Evolutionary conservation across 768 basidiomycete genomes (phyloP).

Genomic region (Tricholoma furcatifolium): DNA sequence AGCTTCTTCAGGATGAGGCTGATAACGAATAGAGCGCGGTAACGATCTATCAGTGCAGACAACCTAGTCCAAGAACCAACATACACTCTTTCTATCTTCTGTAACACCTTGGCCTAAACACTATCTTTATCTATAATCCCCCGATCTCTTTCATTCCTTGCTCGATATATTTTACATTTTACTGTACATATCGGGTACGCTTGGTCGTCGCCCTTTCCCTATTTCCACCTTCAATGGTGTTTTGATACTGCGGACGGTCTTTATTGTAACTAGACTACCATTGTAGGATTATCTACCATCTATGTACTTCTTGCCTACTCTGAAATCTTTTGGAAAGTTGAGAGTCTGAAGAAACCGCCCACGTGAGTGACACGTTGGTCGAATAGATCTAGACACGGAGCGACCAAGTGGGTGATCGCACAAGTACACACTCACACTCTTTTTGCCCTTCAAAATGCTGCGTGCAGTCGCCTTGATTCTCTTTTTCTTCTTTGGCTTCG

Average conservation of each 20-base stretch:
- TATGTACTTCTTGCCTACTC: no score
- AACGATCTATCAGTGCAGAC: background rate
- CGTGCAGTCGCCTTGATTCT: slow-evolving; percentile 23
- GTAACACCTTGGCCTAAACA: background rate
- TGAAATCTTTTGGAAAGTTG: background rate
- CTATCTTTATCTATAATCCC: slow-evolving; percentile 2
- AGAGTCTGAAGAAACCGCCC: background rate
- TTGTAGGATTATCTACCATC: no score
- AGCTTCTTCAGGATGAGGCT: slow-evolving; percentile 35
- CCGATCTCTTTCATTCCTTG: slow-evolving; percentile 1
- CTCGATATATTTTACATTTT: background rate
- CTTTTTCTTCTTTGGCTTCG: slow-evolving; percentile 35
- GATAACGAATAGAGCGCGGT: slow-evolving; percentile 16
- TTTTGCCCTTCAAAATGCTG: slow-evolving; percentile 10
- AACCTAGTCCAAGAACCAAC: background rate
- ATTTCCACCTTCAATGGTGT: slow-evolving; percentile 2
- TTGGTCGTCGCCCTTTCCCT: background rate
- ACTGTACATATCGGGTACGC: slow-evolving; percentile 1
- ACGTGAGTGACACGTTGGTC: slow-evolving; percentile 19
- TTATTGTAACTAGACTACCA: background rate
- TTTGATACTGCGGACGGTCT: slow-evolving; percentile 7
- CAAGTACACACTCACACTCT: no score
- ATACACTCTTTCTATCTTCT: background rate
- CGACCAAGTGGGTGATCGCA: background rate
- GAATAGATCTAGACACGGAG: background rate